These are phyloP conservation scores for Podaxis sp. DNA, from an alignment of 768 basidiomycete species.

Conservation along the genomic window DNA sequence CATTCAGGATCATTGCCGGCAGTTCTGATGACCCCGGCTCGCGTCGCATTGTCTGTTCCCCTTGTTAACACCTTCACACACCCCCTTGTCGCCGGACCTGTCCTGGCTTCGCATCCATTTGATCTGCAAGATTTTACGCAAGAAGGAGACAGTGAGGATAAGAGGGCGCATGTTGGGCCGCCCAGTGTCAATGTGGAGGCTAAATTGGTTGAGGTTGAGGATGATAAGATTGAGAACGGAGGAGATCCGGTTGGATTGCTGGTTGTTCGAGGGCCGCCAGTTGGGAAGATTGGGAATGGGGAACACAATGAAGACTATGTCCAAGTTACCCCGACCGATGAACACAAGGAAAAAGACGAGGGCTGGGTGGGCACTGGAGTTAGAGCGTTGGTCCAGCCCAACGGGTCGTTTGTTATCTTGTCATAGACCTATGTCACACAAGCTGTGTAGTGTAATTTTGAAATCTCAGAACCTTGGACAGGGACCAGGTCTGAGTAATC, in stretches of 20 bases:
- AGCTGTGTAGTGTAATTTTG: not conserved
- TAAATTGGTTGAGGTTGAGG: slow-evolving; percentile 68
- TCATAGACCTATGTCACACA: not conserved
- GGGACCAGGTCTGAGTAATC: too few species aligned
- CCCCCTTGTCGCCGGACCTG: slow-evolving; percentile 65
- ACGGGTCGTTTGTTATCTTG: slow-evolving; percentile 58
- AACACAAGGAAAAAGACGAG: slow-evolving; percentile 6
- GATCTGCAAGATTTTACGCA: slow-evolving; percentile 75
- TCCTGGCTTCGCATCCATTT: slow-evolving; percentile 78
- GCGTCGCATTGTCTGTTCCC: slow-evolving; percentile 75
- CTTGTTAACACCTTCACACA: slow-evolving; percentile 62
- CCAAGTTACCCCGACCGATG: slow-evolving; percentile 14
- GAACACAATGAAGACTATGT: slow-evolving; percentile 31
- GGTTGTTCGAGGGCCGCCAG: slow-evolving; percentile 66
- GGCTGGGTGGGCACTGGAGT: slow-evolving; percentile 24
- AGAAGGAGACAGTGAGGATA: slow-evolving; percentile 21
- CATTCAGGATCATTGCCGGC: slow-evolving; percentile 45
- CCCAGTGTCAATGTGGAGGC: slow-evolving; percentile 85
- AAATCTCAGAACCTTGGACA: not conserved
- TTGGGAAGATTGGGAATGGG: slow-evolving; percentile 49
- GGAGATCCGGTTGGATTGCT: slow-evolving; percentile 61
- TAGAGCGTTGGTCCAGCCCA: slow-evolving; percentile 45
- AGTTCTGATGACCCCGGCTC: slow-evolving; percentile 51
- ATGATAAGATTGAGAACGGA: slow-evolving; percentile 59
- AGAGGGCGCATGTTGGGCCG: slow-evolving; percentile 58